These are phyloP conservation scores for Pachyrhizus erosus DNA, from an alignment of 306 rosid species.

Conservation along the genomic window DNA sequence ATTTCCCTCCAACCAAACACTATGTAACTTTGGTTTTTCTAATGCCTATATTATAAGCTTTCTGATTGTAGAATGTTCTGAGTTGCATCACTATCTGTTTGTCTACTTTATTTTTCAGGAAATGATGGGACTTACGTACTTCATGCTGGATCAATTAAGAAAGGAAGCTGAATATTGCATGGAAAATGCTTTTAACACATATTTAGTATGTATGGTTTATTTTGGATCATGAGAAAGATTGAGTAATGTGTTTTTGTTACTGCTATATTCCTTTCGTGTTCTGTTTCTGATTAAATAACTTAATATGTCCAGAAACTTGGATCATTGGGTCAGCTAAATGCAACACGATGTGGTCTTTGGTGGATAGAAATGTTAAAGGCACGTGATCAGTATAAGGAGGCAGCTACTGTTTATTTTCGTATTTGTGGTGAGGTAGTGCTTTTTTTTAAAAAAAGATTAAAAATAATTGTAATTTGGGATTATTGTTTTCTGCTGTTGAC, in stretches of 20 bases:
- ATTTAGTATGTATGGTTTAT: slow-evolving; percentile 69
- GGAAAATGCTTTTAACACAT: slow-evolving; percentile 96
- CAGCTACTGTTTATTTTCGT: slow-evolving; percentile 91
- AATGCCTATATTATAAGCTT: not conserved
- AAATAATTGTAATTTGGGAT: slow-evolving; percentile 21
- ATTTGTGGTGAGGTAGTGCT: slow-evolving; percentile 89
- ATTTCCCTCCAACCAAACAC: too few relatives aligned
- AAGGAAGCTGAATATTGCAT: slow-evolving; percentile 99
- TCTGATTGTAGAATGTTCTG: slow-evolving; percentile 29
- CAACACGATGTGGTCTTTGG: slow-evolving; percentile 94
- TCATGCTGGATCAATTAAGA: slow-evolving; percentile 91
- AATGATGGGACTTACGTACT: slow-evolving; percentile 95
- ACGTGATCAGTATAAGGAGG: slow-evolving; percentile 81
- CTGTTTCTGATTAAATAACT: slow-evolving; percentile 41
- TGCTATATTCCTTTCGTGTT: slow-evolving; percentile 32
- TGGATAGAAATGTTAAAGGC: slow-evolving; percentile 96
- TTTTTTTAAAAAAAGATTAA: not conserved
- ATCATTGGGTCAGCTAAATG: slow-evolving; percentile 81
- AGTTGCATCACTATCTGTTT: slow-evolving; percentile 30
- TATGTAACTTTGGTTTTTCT: not conserved
- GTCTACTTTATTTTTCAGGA: slow-evolving; percentile 66
- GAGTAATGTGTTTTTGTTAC: slow-evolving; percentile 13
- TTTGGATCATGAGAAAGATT: slow-evolving; percentile 31
- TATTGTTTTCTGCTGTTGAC: slow-evolving; percentile 49
- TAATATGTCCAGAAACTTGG: slow-evolving; percentile 80